Percentiles rank a stretch among this genome's conserved stretches.
These are phyloP conservation scores for Colletotrichum brevisporum DNA, from an alignment of 2,329 filamentous ascomycete species.

Conservation along the genomic window DNA sequence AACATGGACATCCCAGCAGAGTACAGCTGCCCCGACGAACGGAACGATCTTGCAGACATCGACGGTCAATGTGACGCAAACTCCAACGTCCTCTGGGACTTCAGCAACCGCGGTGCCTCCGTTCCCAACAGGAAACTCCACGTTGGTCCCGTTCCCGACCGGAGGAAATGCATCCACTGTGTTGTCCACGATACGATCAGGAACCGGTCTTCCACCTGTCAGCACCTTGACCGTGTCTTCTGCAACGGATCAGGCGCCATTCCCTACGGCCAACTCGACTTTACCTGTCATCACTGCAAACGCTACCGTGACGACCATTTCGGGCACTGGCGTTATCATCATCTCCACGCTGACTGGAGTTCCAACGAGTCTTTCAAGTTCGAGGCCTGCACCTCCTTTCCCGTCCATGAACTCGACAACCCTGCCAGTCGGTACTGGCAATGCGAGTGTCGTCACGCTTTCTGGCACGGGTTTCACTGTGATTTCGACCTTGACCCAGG, in stretches of 20 bases:
- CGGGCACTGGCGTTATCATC: not conserved
- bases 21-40: not conserved
- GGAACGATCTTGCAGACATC: constrained; percentile 12
- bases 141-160: constrained; percentile 1
- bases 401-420: constrained; percentile 18
- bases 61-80: not conserved
- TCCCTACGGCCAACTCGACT: constrained; percentile 14
- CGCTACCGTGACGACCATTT: not conserved
- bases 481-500: constrained; percentile 7
- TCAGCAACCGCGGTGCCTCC: not conserved
- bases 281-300: not conserved
- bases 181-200: not conserved
- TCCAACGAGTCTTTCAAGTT: not conserved
- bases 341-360: not conserved
- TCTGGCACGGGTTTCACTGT: not conserved
- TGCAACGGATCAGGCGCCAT: not conserved
- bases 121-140: constrained; percentile 6
- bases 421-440: not conserved
- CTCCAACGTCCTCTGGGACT: not conserved
- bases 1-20: not conserved
- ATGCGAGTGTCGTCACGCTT: not conserved
- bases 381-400: constrained; percentile 6
- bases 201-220: not conserved
- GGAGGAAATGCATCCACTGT: not conserved
- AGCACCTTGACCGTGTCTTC: not conserved